Evolutionary conservation across 495 filamentous ascomycete species (phyloP).

Genomic region (Penicillium robsamsonii): DNA sequence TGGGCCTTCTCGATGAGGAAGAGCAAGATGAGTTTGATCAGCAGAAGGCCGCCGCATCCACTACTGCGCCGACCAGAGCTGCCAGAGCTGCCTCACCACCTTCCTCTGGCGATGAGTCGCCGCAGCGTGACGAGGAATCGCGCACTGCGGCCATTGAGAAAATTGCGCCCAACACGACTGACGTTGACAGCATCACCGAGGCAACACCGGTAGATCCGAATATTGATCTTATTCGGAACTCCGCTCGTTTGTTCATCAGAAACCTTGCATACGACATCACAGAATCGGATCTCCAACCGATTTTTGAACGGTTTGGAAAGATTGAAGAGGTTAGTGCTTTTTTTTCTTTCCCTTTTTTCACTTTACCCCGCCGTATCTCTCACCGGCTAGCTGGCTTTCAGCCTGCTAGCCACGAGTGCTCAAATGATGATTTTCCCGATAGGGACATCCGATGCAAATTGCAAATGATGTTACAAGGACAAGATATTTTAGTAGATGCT

Average conservation of each 20-base stretch:
- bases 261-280: conserved; percentile 82
- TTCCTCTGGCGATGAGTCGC: conserved; percentile 5
- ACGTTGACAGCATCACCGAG: conserved; percentile 24
- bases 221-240: conserved; percentile 44
- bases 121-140: conserved; percentile 19
- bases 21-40: conserved; percentile 40
- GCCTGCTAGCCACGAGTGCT: conserved; percentile 26
- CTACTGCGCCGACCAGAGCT: conserved; percentile 6
- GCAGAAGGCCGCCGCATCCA: conserved; percentile 19
- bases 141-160: conserved; percentile 25
- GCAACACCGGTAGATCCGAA: conserved; percentile 32
- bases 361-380: conserved; percentile 10
- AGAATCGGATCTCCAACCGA: conserved; percentile 69
- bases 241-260: conserved; percentile 75
- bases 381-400: conserved; percentile 7
- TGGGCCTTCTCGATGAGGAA: conserved; percentile 78
- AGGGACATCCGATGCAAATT: conserved; percentile 95
- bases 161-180: conserved; percentile 20
- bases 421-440: conserved; percentile 95
- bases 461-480: conserved; percentile 63
- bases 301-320: conserved; percentile 68
- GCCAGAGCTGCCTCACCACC: neutral
- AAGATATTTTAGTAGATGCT: conserved; percentile 80
- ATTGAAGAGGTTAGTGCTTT: conserved; percentile 78
- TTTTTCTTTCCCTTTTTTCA: conserved; percentile 10